These are phyloP conservation scores for Hymenoscyphus fraxineus DNA, from an alignment of 2,329 filamentous ascomycete species.

Conservation along the genomic window DNA sequence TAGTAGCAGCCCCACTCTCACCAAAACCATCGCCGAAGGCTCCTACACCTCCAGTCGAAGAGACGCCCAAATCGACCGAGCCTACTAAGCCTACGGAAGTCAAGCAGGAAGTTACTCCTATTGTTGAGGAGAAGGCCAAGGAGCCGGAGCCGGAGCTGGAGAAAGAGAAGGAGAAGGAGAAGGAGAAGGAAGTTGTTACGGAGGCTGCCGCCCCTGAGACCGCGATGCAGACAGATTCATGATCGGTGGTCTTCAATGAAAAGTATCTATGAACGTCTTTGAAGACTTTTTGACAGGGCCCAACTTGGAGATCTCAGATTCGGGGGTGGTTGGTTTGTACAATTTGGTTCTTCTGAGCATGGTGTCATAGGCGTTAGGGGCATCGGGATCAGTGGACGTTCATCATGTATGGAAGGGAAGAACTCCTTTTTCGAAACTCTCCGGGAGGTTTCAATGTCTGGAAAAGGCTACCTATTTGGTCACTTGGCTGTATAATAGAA, in stretches of 20 bases:
- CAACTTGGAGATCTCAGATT: background rate
- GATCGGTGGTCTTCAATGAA: background rate
- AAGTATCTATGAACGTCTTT: background rate
- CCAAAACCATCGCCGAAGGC: slow-evolving; percentile 18
- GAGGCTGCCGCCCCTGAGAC: background rate
- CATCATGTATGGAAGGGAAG: background rate
- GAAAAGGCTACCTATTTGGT: background rate
- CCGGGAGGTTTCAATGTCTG: background rate
- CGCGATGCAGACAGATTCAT: background rate
- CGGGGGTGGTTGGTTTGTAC: slow-evolving; percentile 8
- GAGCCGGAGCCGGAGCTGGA: slow-evolving; percentile 31
- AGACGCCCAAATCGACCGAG: slow-evolving; percentile 15
- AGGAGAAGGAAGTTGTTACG: slow-evolving; percentile 19
- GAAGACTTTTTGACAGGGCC: background rate
- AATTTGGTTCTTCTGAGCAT: slow-evolving; percentile 17
- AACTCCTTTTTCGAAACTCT: background rate
- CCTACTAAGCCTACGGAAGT: slow-evolving; percentile 31
- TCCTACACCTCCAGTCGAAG: slow-evolving; percentile 34
- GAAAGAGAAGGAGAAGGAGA: slow-evolving; percentile 27
- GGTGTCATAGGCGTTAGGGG: slow-evolving; percentile 21
- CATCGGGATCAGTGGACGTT: background rate
- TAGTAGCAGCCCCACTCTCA: slow-evolving; percentile 11
- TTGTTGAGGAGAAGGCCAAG: slow-evolving; percentile 31
- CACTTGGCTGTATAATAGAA: background rate
- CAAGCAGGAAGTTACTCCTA: slow-evolving; percentile 34